Percentiles rank a stretch among this genome's conserved stretches.
Conservation (phyloP, 345 rosid species). For the Linum trigynum region DNA sequence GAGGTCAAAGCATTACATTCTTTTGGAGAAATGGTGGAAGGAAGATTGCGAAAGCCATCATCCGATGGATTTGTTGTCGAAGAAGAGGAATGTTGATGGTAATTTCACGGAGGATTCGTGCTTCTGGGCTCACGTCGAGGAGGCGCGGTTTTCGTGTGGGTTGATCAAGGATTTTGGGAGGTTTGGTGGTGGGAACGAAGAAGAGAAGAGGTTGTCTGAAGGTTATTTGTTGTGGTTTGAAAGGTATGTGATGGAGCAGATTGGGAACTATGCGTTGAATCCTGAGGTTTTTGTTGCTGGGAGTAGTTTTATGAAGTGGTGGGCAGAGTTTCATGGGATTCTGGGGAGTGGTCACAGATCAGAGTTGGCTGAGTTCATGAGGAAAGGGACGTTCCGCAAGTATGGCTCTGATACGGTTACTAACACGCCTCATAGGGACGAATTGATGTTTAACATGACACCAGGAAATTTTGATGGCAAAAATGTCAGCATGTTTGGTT, state of each 20-base stretch:
- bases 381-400: conserved; percentile 9
- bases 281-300: conserved; percentile 51
- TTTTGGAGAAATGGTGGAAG: conserved; percentile 42
- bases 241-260: conserved; percentile 29
- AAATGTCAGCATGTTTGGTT: too few species aligned
- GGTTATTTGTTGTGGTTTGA: conserved; percentile 27
- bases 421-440: neutral
- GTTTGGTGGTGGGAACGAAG: neutral
- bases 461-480: too few species aligned
- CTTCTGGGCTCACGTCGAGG: conserved; percentile 80
- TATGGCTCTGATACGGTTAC: conserved; percentile 20
- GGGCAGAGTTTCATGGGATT: conserved; percentile 35
- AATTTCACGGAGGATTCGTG: conserved; percentile 56
- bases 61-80: neutral
- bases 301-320: conserved; percentile 71
- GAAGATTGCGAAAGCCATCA: neutral
- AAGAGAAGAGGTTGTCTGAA: conserved; percentile 2
- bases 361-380: conserved; percentile 38
- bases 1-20: conserved; percentile 39
- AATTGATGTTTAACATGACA: neutral
- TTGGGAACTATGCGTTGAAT: conserved; percentile 35
- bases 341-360: conserved; percentile 14
- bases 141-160: conserved; percentile 31
- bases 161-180: conserved; percentile 6
- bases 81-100: conserved; percentile 19